Evolutionary conservation across 345 rosid genomes (phyloP).

Genomic region (Arabidopsis arenosa): DNA sequence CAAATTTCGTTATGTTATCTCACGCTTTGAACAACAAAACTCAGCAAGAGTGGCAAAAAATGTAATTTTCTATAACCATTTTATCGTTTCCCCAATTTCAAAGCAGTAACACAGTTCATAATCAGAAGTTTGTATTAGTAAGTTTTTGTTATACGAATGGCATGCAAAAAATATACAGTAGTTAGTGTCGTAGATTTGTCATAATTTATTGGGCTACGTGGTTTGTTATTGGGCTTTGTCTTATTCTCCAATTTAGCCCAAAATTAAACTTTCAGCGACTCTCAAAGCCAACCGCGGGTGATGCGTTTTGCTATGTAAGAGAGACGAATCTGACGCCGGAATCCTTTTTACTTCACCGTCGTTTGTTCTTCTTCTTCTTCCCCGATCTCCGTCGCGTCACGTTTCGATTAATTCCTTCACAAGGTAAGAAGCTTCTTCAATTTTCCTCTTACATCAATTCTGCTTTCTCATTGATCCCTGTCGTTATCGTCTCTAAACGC

Average conservation of each 20-base stretch:
- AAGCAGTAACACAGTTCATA: too few relatives aligned
- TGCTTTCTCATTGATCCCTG: background rate
- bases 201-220: background rate
- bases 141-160: too few relatives aligned
- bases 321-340: slow-evolving; percentile 37
- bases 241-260: slow-evolving; percentile 26
- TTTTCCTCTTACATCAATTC: background rate
- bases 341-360: slow-evolving; percentile 30
- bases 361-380: slow-evolving; percentile 25
- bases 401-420: background rate
- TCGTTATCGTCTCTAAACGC: slow-evolving; percentile 14
- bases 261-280: background rate
- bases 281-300: slow-evolving; percentile 35
- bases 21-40: too few relatives aligned
- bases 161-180: too few relatives aligned
- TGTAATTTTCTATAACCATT: too few relatives aligned
- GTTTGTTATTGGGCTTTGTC: slow-evolving; percentile 29
- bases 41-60: too few relatives aligned
- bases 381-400: background rate
- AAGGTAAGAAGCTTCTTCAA: slow-evolving; percentile 11
- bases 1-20: too few relatives aligned
- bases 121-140: too few relatives aligned
- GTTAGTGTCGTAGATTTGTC: too few relatives aligned
- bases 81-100: too few relatives aligned
- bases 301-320: slow-evolving; percentile 22